phyloP scores from a whole-genome alignment of 179 eudicot genomes.

The Beta lomatogona region DNA sequence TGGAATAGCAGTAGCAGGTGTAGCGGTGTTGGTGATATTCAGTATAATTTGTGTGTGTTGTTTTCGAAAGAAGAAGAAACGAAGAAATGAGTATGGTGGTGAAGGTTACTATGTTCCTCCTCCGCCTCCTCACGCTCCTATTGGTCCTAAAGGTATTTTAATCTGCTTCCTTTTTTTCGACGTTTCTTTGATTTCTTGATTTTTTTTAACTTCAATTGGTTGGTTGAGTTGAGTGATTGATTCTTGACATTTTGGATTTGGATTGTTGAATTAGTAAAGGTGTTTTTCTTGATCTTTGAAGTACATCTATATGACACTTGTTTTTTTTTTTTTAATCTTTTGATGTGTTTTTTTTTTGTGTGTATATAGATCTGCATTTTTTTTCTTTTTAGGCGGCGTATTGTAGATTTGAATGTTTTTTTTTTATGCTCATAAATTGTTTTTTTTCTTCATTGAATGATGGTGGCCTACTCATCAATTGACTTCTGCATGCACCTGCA shows the following conservation, averaged over 20 bases:
- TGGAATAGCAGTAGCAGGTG: slow-evolving; percentile 56
- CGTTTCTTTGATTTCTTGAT: background rate
- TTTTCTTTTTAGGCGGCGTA: too few species aligned
- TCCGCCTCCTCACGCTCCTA: slow-evolving; percentile 44
- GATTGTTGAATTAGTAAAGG: too few species aligned
- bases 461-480: background rate
- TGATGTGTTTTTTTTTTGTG: too few species aligned
- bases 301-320: too few species aligned
- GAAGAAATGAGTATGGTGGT: slow-evolving; percentile 47
- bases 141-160: slow-evolving; percentile 59
- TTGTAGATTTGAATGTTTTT: background rate
- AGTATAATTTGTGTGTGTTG: slow-evolving; percentile 59
- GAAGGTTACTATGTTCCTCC: slow-evolving; percentile 60
- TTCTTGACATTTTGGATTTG: too few species aligned
- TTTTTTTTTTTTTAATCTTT: too few species aligned
- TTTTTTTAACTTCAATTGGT: too few species aligned
- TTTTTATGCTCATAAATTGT: background rate
- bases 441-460: background rate
- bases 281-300: too few species aligned
- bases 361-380: too few species aligned
- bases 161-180: background rate
- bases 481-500: too few species aligned
- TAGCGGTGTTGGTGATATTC: slow-evolving; percentile 46
- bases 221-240: too few species aligned
- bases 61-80: slow-evolving; percentile 47